Conservation (phyloP, 2,329 filamentous ascomycete genomes). For the Pseudogymnoascus sp. region DNA sequence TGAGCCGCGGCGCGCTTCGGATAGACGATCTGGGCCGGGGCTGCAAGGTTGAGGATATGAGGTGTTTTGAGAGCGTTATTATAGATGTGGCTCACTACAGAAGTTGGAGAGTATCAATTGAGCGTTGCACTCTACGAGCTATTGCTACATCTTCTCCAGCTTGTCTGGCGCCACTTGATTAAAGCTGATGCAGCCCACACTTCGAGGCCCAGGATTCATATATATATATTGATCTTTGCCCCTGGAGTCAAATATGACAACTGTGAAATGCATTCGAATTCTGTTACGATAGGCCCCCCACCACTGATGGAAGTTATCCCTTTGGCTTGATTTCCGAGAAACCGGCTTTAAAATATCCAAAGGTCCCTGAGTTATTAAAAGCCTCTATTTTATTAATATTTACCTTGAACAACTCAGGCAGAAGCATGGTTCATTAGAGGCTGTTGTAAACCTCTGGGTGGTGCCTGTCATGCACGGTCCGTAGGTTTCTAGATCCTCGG, state of each 20-base stretch:
- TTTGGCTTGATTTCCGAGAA: background rate
- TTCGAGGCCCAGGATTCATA: background rate
- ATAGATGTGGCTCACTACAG: background rate
- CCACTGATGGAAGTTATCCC: background rate
- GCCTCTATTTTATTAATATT: background rate
- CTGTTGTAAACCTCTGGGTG: background rate
- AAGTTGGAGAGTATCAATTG: background rate
- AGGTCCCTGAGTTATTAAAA: background rate
- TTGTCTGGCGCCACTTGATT: too few relatives aligned
- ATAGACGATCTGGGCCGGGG: background rate
- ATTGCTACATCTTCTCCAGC: background rate
- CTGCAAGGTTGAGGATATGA: background rate
- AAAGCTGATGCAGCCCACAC: background rate
- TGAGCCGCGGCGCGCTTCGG: slow-evolving; percentile 24
- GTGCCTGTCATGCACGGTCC: background rate
- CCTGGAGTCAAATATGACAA: background rate
- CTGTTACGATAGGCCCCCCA: background rate
- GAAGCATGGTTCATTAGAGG: background rate
- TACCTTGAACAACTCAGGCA: background rate
- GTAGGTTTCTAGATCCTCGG: background rate
- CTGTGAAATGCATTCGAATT: background rate
- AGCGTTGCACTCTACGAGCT: background rate
- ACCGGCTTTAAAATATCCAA: too few relatives aligned
- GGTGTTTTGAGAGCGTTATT: background rate
- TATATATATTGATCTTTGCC: background rate